A percentile compares a stretch with the other conserved stretches of the same genome.
Conservation (phyloP, 2,329 filamentous ascomycete genomes). For the Alternaria hordeiaustralica region DNA sequence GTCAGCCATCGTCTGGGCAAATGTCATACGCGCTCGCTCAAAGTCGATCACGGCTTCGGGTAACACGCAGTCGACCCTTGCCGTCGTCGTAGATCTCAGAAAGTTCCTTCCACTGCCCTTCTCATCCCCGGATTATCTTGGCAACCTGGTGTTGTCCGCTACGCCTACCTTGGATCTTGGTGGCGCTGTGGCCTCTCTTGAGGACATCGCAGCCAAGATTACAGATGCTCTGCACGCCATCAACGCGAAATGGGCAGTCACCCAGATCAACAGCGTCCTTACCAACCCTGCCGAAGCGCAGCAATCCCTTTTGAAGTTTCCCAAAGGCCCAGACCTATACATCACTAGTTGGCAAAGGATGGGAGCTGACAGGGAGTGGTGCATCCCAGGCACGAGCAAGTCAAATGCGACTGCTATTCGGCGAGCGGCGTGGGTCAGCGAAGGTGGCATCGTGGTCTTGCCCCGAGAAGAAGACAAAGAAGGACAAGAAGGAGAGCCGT, state of each 20-base stretch:
- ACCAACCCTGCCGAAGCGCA: not conserved
- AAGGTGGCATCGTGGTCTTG: constrained; percentile 34
- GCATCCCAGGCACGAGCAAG: constrained; percentile 27
- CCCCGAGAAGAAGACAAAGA: constrained; percentile 15
- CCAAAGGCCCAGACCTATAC: constrained; percentile 34
- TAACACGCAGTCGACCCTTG: constrained; percentile 6
- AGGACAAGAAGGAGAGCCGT: constrained; percentile 2
- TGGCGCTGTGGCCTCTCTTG: not conserved
- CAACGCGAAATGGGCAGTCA: not conserved
- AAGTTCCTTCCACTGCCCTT: not conserved
- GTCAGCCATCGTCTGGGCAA: constrained; percentile 3
- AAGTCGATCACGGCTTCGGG: not conserved
- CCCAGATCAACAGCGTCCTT: not conserved
- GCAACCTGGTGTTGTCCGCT: constrained; percentile 1
- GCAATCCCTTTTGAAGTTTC: not conserved
- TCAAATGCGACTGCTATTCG: constrained; percentile 25
- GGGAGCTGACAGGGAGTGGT: constrained; percentile 28
- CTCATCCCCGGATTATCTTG: constrained; percentile 3
- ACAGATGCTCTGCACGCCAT: not conserved
- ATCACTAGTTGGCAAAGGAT: constrained; percentile 40
- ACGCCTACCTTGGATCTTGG: not conserved
- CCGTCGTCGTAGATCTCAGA: not conserved
- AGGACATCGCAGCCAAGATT: not conserved
- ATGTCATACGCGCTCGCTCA: constrained; percentile 1
- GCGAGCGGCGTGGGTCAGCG: constrained; percentile 23